Evolutionary conservation across 2,329 filamentous ascomycete species (phyloP).

Genomic region (Ascochyta fabae): DNA sequence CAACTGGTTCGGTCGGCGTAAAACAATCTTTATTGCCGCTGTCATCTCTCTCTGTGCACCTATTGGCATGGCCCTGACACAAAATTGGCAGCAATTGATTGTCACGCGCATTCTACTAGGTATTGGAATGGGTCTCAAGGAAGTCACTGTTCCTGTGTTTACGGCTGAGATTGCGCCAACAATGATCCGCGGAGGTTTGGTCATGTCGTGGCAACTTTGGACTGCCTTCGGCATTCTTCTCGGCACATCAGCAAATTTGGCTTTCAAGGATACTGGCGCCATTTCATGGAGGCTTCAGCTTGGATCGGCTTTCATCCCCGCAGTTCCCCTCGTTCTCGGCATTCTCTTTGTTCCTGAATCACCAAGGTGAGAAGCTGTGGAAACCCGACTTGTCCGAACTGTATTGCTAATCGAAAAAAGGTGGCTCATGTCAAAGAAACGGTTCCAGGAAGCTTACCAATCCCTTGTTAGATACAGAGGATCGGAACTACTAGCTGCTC

Average conservation of each 20-base stretch:
- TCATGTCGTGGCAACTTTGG: conserved; percentile 57
- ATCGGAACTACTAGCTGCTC: conserved; percentile 36
- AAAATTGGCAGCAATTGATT: conserved; percentile 51
- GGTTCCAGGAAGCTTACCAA: no score
- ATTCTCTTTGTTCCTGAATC: conserved; percentile 52
- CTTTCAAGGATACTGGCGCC: conserved; percentile 44
- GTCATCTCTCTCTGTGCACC: conserved; percentile 45
- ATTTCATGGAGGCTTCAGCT: conserved; percentile 51
- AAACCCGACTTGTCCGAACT: no score
- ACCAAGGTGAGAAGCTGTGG: conserved; percentile 17
- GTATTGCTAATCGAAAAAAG: no score
- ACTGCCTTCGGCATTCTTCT: conserved; percentile 55
- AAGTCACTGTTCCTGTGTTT: conserved; percentile 54
- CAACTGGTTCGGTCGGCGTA: conserved; percentile 38
- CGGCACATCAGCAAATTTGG: conserved; percentile 51
- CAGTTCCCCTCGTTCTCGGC: conserved; percentile 47
- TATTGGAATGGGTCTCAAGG: conserved; percentile 55
- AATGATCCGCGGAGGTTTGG: conserved; percentile 56
- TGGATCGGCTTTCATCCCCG: conserved; percentile 49
- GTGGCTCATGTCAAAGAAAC: no score
- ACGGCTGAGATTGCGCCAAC: conserved; percentile 57
- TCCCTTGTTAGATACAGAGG: no score
- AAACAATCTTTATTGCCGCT: conserved; percentile 44
- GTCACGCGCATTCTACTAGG: conserved; percentile 47
- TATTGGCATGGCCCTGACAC: conserved; percentile 45